Evolutionary conservation across 2,329 filamentous ascomycete species (phyloP).

Genomic region (Metarhizium brunneum): DNA sequence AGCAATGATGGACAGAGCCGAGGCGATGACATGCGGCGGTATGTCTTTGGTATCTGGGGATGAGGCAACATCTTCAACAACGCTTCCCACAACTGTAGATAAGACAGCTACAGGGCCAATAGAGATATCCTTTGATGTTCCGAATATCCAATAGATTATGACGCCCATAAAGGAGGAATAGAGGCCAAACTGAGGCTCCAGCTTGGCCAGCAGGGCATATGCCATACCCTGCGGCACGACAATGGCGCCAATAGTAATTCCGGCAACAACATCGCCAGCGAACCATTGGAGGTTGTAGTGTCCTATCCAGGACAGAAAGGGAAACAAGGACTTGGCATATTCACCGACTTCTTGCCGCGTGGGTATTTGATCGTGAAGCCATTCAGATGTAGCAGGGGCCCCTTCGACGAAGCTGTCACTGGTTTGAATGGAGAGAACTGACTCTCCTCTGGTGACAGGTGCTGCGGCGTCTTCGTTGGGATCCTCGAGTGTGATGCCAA

Average conservation of each 20-base stretch:
- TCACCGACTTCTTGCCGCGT: conserved; percentile 37
- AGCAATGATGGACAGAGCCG: conserved; percentile 65
- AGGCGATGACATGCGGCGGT: conserved; percentile 60
- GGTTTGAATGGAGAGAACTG: conserved; percentile 63
- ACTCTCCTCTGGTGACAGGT: conserved; percentile 67
- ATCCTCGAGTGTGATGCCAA: conserved; percentile 73
- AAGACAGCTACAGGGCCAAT: conserved; percentile 95
- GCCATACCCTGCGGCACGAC: conserved; percentile 98
- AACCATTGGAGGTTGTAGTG: conserved; percentile 90
- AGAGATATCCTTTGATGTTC: conserved; percentile 96
- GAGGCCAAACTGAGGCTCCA: conserved; percentile 76
- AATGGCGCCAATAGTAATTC: conserved; percentile 46
- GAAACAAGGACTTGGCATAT: conserved; percentile 70
- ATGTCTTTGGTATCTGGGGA: conserved; percentile 42
- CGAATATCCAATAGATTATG: conserved; percentile 93
- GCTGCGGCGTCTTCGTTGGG: conserved; percentile 37
- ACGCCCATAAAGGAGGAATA: conserved; percentile 91
- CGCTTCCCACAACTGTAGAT: conserved; percentile 79
- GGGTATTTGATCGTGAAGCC: conserved; percentile 57
- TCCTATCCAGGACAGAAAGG: conserved; percentile 80
- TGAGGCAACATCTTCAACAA: conserved; percentile 56
- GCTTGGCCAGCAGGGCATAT: conserved; percentile 73
- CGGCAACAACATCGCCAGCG: conserved; percentile 79
- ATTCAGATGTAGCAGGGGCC: conserved; percentile 67
- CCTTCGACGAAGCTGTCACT: conserved; percentile 75